Base-by-base conservation (phyloP, 164 flowering plant genomes). In the Paratinospora sagittata region DNA sequence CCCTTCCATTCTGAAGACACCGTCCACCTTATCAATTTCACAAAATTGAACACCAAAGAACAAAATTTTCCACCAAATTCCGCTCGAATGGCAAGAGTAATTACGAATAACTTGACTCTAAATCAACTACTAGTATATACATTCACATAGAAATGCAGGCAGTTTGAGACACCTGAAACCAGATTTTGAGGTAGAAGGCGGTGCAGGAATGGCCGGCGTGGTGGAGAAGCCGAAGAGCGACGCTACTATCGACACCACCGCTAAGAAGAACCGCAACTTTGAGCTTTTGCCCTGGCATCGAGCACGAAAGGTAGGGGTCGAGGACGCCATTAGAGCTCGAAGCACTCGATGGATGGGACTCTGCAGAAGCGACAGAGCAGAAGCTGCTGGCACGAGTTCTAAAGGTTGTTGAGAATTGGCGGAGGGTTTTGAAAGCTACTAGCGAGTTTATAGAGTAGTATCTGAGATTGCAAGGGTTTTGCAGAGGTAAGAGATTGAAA, bases 191-290 rank as follows among this genome's bases (percentile, higher is more conserved):
- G 78, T 91, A 94, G 75, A 89, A 94, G 9, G 97, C 98, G 24
- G 97, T 87, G 85, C 98, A 94, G 63, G 86, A 85, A 76, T 94
- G 98, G 0, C 98, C 98, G 13, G 98, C 93, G 17, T 90, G 89
- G 68, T 86, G 96, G 70, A 91, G 91, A 39, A 94, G 96, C 63
- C 95, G 88, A 33, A 92, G 90, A 13, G 96, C 93, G 45, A 94
- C 90, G 81, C 98, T 94, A 79, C 98, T 94, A 75, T 94, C 98
- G 30, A 91, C 98, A 27, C 98, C 98, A 41, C 98, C 98, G 71
- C 98, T 94, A 68, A 94, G 75, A 41, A 94, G 88, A 67, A 94
- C 91, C 2, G 97, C 96, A 11, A 94, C 80, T 67, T 80, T 88
- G 70, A 87, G 90, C 24, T 76, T 70, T 62, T 76, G 81, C 12